Conservation (phyloP, 352 stramenopile genomes). For the Globisporangium uncinulatum region DNA sequence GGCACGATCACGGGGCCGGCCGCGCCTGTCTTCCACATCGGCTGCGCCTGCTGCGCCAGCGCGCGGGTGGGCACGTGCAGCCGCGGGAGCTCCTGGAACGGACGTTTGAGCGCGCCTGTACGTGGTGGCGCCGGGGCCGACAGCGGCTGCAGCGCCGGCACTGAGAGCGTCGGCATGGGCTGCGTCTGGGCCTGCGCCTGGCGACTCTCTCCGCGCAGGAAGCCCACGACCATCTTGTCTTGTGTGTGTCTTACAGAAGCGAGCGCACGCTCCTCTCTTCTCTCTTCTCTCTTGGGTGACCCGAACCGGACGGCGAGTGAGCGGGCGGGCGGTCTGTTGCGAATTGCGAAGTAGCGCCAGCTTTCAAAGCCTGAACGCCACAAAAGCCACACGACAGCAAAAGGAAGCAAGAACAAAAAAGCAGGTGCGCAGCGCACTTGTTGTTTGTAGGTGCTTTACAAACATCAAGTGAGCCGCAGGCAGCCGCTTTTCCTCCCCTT, state of each 20-base stretch:
- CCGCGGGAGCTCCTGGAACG: conserved; percentile 61
- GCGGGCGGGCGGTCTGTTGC: too few species aligned
- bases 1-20: conserved; percentile 21
- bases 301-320: too few species aligned
- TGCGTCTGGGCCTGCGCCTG: not conserved
- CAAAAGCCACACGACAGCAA: too few species aligned
- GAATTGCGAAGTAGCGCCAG: too few species aligned
- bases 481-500: too few species aligned
- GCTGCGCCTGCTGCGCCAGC: conserved; percentile 42
- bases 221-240: not conserved
- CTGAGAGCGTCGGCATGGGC: not conserved
- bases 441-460: too few species aligned
- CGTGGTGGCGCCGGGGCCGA: not conserved
- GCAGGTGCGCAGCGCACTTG: too few species aligned
- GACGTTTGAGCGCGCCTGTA: conserved; percentile 6
- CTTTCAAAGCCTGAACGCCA: too few species aligned
- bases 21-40: conserved; percentile 39
- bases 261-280: too few species aligned
- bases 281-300: not conserved
- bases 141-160: not conserved
- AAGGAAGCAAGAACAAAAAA: too few species aligned
- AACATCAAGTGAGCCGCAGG: too few species aligned
- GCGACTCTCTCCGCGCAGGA: not conserved
- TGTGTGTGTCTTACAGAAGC: not conserved
- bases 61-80: conserved; percentile 57